Percentiles rank a stretch among this genome's conserved stretches.
Evolutionary conservation across 139 green algal genomes (phyloP).

Genomic region (Chlamydomonas sphaeroides): DNA sequence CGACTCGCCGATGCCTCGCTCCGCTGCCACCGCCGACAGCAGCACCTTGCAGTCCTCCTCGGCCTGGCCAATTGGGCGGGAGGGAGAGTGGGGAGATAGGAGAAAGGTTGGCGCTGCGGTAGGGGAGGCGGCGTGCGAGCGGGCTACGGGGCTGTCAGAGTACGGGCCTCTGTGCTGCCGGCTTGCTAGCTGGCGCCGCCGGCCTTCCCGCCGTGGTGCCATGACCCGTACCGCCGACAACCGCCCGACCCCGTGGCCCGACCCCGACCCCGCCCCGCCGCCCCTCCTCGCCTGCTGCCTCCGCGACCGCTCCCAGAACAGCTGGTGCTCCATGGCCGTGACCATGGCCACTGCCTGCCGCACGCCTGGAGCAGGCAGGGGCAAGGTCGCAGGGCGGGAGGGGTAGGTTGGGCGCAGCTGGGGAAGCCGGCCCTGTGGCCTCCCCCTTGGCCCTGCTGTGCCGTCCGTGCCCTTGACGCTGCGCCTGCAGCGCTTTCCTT

Average conservation of each 20-base stretch:
- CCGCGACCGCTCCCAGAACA: slow-evolving; percentile 54
- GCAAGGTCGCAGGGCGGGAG: neutral
- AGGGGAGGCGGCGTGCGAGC: neutral
- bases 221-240: too few species aligned
- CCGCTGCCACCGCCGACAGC: slow-evolving; percentile 45
- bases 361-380: slow-evolving; percentile 54
- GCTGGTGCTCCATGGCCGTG: slow-evolving; percentile 55
- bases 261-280: too few species aligned
- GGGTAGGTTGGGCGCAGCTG: neutral
- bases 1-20: slow-evolving; percentile 34
- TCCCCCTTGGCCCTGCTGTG: too few species aligned
- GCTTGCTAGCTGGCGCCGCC: too few species aligned
- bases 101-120: neutral
- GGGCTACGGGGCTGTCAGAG: too few species aligned
- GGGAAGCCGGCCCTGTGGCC: too few species aligned
- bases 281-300: slow-evolving; percentile 53
- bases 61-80: slow-evolving; percentile 26
- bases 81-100: neutral
- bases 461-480: too few species aligned
- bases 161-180: too few species aligned
- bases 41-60: slow-evolving; percentile 62
- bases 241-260: too few species aligned
- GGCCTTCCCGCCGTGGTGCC: too few species aligned
- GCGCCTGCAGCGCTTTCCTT: too few species aligned
- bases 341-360: slow-evolving; percentile 57